Percentiles rank a stretch among this genome's conserved stretches.
Evolutionary conservation across 306 rosid species (phyloP).

Genomic region (Benincasa hispida): DNA sequence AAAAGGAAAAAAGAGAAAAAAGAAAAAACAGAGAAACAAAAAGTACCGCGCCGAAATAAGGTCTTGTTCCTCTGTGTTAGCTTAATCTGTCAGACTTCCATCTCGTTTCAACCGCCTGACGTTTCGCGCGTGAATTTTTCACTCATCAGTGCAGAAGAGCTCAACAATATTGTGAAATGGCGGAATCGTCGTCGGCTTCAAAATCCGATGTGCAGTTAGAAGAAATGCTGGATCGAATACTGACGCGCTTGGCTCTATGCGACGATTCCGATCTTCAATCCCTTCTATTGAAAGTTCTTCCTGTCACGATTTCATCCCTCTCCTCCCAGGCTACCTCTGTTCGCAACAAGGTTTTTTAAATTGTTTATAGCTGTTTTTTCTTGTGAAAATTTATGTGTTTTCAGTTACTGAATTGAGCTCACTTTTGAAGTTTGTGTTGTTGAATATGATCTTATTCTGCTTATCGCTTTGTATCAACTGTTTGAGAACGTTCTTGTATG

Average conservation of each 20-base stretch:
- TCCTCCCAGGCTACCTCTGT: constrained; percentile 49
- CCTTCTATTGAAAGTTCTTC: constrained; percentile 75
- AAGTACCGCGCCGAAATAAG: not conserved
- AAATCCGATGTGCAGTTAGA: constrained; percentile 55
- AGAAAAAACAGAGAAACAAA: not conserved
- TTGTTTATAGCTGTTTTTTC: not conserved
- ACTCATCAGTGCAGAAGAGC: not conserved
- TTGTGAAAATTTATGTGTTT: not conserved
- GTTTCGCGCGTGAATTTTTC: not conserved
- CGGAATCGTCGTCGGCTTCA: constrained; percentile 41
- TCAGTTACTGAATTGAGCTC: not conserved
- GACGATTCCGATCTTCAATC: constrained; percentile 79
- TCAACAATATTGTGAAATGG: constrained; percentile 24
- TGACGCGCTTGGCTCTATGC: constrained; percentile 84
- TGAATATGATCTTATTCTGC: not conserved
- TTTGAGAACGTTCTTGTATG: not conserved
- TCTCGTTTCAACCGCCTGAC: not conserved
- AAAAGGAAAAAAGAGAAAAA: not conserved
- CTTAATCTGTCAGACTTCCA: not conserved
- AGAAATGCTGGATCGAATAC: constrained; percentile 78
- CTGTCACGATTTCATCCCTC: constrained; percentile 66
- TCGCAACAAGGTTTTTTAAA: constrained; percentile 57
- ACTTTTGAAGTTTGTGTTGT: not conserved
- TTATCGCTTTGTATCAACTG: not conserved
- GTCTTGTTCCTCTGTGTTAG: not conserved